Percentiles rank a stretch among this genome's conserved stretches.
Conservation (phyloP, 2,329 filamentous ascomycete genomes). For the Fusarium domesticum region DNA sequence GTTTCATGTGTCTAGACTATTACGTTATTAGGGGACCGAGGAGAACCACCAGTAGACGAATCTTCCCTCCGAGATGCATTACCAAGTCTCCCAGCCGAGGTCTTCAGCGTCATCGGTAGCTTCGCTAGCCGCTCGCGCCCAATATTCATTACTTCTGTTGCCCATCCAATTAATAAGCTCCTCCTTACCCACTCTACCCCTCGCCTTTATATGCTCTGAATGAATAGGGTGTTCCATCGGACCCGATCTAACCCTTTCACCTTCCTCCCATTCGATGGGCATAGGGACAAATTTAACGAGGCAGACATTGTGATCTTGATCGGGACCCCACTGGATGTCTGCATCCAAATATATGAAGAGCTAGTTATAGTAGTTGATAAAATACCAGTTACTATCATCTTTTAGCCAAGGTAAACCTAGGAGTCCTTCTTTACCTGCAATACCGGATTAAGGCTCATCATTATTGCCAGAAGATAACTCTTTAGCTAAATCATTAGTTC, state of each 20-base stretch:
- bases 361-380: background rate
- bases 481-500: too few species aligned
- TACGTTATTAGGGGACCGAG: too few species aligned
- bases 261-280: conserved; percentile 1
- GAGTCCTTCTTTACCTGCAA: too few species aligned
- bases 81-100: conserved; percentile 2
- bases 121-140: conserved; percentile 1
- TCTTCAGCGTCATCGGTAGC: conserved; percentile 1
- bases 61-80: too few species aligned
- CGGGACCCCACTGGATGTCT: conserved; percentile 1
- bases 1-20: too few species aligned
- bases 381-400: background rate
- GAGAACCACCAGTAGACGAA: too few species aligned
- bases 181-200: background rate
- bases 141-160: background rate
- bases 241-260: background rate
- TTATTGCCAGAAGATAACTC: too few species aligned
- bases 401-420: too few species aligned
- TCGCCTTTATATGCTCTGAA: conserved; percentile 1
- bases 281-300: conserved; percentile 7
- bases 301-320: conserved; percentile 1
- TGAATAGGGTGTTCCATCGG: conserved; percentile 4
- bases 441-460: too few species aligned
- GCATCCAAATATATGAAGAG: conserved; percentile 5
- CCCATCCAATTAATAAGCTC: conserved; percentile 1